These are phyloP conservation scores for Lentinula boryana DNA, from an alignment of 768 basidiomycete genomes.

Conservation along the genomic window DNA sequence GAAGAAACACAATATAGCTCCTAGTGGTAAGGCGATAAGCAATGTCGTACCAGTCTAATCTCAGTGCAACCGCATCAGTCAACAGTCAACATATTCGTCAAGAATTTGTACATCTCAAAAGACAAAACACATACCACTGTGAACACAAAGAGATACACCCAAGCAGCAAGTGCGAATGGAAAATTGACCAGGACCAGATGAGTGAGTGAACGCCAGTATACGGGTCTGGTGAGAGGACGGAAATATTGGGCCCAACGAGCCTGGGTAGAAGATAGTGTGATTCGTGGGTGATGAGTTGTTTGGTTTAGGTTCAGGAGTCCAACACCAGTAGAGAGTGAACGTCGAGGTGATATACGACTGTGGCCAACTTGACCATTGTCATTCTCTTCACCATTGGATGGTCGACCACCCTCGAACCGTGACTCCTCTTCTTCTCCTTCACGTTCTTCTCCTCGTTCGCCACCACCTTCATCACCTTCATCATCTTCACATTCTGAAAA, in stretches of 20 bases:
- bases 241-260: constrained; percentile 53
- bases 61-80: too few relatives aligned
- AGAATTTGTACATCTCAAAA: background rate
- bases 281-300: background rate
- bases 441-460: background rate
- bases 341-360: background rate
- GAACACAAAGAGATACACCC: constrained; percentile 74
- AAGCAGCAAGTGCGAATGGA: constrained; percentile 70
- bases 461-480: constrained; percentile 10
- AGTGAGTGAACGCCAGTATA: constrained; percentile 62
- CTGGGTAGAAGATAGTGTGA: constrained; percentile 23
- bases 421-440: constrained; percentile 6
- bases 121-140: constrained; percentile 52
- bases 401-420: too few relatives aligned
- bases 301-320: background rate
- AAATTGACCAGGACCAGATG: constrained; percentile 75
- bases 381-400: too few relatives aligned
- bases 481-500: constrained; percentile 45
- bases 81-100: background rate
- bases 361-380: background rate
- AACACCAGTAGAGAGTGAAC: too few relatives aligned
- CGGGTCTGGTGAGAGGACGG: constrained; percentile 44
- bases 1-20: constrained; percentile 72
- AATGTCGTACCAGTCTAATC: constrained; percentile 70
- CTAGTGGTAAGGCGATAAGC: constrained; percentile 71